Evolutionary conservation across 1,284 basidiomycete species (phyloP).

Genomic region (Leucocoprinus gongylophorus): DNA sequence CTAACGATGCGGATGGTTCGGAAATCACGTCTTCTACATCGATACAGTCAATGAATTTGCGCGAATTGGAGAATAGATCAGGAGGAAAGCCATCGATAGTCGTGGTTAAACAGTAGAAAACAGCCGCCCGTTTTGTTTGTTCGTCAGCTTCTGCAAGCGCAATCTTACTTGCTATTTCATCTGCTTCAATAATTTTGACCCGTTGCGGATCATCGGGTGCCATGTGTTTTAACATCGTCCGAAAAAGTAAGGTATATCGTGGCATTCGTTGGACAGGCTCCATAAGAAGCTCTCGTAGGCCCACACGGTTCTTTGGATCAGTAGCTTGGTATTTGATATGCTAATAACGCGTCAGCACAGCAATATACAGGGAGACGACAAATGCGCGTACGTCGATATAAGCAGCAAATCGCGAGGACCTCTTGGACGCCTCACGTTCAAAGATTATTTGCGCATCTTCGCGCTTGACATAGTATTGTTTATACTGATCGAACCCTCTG

Average conservation of each 20-base stretch:
- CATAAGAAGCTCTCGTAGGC: constrained; percentile 92
- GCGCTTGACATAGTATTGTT: constrained; percentile 85
- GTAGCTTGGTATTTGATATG: constrained; percentile 84
- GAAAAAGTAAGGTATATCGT: constrained; percentile 90
- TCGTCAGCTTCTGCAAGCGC: constrained; percentile 91
- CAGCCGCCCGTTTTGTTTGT: constrained; percentile 82
- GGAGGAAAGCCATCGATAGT: constrained; percentile 91
- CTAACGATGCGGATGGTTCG: constrained; percentile 40
- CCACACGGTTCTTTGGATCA: constrained; percentile 78
- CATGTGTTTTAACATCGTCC: constrained; percentile 87
- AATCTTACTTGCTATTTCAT: constrained; percentile 84
- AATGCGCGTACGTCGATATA: constrained; percentile 71
- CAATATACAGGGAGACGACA: constrained; percentile 4
- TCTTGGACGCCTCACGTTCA: constrained; percentile 74
- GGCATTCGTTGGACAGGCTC: constrained; percentile 99
- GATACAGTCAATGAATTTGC: constrained; percentile 88
- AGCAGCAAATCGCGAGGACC: constrained; percentile 67
- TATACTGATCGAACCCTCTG: constrained; percentile 85
- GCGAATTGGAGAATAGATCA: constrained; percentile 76
- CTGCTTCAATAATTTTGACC: constrained; percentile 79
- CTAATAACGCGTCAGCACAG: constrained; percentile 33
- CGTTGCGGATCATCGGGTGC: constrained; percentile 69
- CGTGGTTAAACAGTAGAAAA: constrained; percentile 81
- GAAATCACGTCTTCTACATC: constrained; percentile 83
- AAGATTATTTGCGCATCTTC: constrained; percentile 92